Evolutionary conservation across 192 early-diverging fungal species (phyloP), one percentile per base, ranked within the genome.

Genomic region (Kappamyces sp.): DNA sequence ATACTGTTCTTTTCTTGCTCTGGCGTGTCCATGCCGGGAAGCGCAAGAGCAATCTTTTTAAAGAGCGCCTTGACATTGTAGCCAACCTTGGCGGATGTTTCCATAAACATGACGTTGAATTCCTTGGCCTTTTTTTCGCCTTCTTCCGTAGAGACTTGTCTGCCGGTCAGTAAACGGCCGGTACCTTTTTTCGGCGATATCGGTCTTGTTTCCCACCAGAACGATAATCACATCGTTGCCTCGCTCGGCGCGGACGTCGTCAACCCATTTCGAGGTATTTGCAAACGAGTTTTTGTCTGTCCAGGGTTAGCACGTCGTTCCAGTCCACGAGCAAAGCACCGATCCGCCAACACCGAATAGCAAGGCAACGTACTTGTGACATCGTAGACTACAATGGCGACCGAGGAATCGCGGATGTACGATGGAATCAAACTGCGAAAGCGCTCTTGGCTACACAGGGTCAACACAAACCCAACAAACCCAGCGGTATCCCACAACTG

Each of bases 401-500:
- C 97, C 5, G 88, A 92, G 8, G 94, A 98, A 71, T 99, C 97
- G 31, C 97, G 86, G 62, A 99, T 98, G 71, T 98, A 99, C 69
- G 87, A 90, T 13, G 97, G 97, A 70, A 99, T 98, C 52, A 99
- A 76, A 63, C 86, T 89, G 42, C 97, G 78, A 82, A 99, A 99
- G 38, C 97, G 86, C 72, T 99, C 97, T 85, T 90, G 74, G 33
- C 49, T 3, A 47, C 9, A 13, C 23, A 23, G 47, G 5, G 6
- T 9, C 49, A 5, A 49, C 23, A 62, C 34, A 10, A 67, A 23
- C 15, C 46, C 12, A 32, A 8, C 23, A 47, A 34, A 32, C 2
- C 97, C 94, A 40, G 95, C 94, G 13, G 94, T 98, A 69, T 99
- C 97, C 97, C 97, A 98, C 58, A 98, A 81, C 74, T 99, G 95